Conservation (phyloP, 305 asterid genomes). For the Monarda citriodora region DNA sequence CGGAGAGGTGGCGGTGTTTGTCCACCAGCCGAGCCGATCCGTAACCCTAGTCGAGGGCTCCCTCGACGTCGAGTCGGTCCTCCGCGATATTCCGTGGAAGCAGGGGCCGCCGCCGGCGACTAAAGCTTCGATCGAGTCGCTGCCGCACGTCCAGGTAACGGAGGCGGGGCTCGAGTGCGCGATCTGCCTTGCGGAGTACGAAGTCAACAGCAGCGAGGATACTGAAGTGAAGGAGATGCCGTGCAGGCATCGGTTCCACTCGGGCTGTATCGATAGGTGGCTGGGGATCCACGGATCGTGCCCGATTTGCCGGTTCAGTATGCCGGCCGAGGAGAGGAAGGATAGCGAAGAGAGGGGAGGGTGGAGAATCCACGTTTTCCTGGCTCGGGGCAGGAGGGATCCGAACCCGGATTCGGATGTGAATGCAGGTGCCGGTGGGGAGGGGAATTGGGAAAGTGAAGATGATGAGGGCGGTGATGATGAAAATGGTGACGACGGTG, state of each 20-base stretch:
- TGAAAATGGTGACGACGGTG: not conserved
- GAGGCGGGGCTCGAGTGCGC: slow-evolving; percentile 50
- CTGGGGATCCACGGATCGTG: slow-evolving; percentile 57
- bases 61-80: slow-evolving; percentile 32
- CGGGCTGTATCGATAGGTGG: slow-evolving; percentile 58
- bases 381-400: slow-evolving; percentile 20
- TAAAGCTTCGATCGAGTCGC: slow-evolving; percentile 43
- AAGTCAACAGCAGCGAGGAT: slow-evolving; percentile 18
- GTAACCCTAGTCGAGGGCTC: slow-evolving; percentile 44
- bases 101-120: slow-evolving; percentile 51
- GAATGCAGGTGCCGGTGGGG: slow-evolving; percentile 21
- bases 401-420: slow-evolving; percentile 15
- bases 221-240: slow-evolving; percentile 60
- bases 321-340: slow-evolving; percentile 45
- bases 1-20: slow-evolving; percentile 36
- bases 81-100: slow-evolving; percentile 28
- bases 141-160: slow-evolving; percentile 33
- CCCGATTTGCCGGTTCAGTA: slow-evolving; percentile 57
- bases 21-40: slow-evolving; percentile 39
- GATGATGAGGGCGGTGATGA: not conserved
- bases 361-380: slow-evolving; percentile 33
- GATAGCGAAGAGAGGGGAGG: slow-evolving; percentile 23
- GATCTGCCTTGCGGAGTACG: slow-evolving; percentile 48
- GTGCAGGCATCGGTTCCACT: slow-evolving; percentile 50
- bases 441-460: slow-evolving; percentile 12